Conservation (phyloP, 768 basidiomycete species). For the Xerocomellus intermedius region DNA sequence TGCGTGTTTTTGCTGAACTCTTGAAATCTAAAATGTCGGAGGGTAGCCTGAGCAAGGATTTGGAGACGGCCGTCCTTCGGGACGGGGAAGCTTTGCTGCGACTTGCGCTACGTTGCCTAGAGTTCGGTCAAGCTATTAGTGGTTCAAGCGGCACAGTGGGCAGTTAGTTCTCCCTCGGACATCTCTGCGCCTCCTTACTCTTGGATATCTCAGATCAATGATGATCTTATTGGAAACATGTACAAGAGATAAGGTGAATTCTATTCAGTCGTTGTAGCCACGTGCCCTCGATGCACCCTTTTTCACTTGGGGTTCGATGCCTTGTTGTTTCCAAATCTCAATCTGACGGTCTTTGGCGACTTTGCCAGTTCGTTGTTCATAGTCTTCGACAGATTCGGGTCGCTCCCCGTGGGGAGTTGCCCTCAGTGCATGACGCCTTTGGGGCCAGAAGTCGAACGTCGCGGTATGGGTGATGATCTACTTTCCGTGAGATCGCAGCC, state of each 20-base stretch:
- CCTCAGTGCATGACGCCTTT: conserved; percentile 72
- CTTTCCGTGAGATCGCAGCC: background rate
- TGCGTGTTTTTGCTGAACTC: conserved; percentile 19
- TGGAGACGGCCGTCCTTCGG: conserved; percentile 21
- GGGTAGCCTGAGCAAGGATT: conserved; percentile 10
- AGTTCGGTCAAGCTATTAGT: conserved; percentile 17
- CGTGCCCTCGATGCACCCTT: conserved; percentile 39
- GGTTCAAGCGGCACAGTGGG: conserved; percentile 4
- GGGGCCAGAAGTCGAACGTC: conserved; percentile 81
- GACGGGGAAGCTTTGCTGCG: conserved; percentile 21
- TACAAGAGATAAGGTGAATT: conserved; percentile 5
- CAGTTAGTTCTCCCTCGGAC: conserved; percentile 2
- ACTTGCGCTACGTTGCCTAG: conserved; percentile 21
- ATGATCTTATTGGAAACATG: background rate
- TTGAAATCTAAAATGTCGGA: conserved; percentile 11
- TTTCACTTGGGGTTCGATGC: conserved; percentile 40
- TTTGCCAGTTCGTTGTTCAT: conserved; percentile 62
- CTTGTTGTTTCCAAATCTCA: conserved; percentile 70
- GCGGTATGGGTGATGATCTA: conserved; percentile 76
- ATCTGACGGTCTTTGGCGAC: conserved; percentile 70
- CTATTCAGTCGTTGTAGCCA: conserved; percentile 59
- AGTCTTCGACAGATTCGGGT: conserved; percentile 73
- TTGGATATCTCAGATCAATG: background rate
- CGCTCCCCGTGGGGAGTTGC: conserved; percentile 81
- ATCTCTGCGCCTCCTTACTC: background rate